Conservation (phyloP, 257 asterid species). For the Handroanthus guayacan region DNA sequence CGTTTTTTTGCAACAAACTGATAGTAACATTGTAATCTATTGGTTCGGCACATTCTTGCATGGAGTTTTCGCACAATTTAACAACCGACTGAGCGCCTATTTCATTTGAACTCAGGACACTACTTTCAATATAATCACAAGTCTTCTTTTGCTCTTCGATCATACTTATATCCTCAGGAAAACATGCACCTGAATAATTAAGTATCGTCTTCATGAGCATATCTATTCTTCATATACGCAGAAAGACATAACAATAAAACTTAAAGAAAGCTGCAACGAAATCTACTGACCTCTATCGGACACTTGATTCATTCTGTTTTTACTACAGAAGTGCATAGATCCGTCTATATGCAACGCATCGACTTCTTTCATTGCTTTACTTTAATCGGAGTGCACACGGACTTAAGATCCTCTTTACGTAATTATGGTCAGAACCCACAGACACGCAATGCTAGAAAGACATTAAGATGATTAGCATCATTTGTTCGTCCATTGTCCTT, state of each 20-base stretch:
- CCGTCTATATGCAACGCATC: neutral
- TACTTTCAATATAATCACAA: conserved; percentile 26
- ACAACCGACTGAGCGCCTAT: conserved; percentile 23
- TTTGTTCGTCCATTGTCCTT: neutral
- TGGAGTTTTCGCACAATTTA: conserved; percentile 23
- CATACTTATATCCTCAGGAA: conserved; percentile 17
- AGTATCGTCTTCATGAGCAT: conserved; percentile 20
- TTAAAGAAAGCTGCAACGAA: conserved; percentile 13
- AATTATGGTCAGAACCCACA: neutral
- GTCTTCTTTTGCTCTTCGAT: conserved; percentile 30
- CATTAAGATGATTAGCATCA: neutral
- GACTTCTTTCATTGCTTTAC: neutral
- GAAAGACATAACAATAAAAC: neutral
- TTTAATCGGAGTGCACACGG: neutral
- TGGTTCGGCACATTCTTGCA: conserved; percentile 28
- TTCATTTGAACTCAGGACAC: conserved; percentile 16
- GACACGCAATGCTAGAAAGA: neutral
- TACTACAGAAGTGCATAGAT: conserved; percentile 4
- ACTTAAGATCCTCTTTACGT: neutral
- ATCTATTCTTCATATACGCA: neutral
- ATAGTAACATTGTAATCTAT: conserved; percentile 12
- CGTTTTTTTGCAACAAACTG: conserved; percentile 28
- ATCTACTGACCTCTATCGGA: conserved; percentile 24
- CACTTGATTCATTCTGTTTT: conserved; percentile 29
- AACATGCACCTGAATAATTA: conserved; percentile 32